These are phyloP conservation scores for Botrytis galanthina DNA, from an alignment of 2,329 filamentous ascomycete species.

Conservation along the genomic window DNA sequence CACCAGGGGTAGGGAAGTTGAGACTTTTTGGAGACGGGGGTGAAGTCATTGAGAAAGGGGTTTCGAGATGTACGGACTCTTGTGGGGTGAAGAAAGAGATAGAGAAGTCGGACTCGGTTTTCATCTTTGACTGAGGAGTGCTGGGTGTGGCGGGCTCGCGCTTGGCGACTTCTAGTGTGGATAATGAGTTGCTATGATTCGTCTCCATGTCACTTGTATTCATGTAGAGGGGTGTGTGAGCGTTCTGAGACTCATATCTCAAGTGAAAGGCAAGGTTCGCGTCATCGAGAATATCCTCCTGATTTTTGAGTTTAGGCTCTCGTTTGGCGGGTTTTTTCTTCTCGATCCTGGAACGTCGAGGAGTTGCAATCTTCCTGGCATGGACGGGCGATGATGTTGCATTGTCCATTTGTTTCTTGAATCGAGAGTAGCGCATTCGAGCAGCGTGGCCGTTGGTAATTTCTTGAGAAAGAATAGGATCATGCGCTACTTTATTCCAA, in stretches of 20 bases:
- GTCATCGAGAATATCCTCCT: background rate
- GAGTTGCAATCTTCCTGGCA: constrained; percentile 22
- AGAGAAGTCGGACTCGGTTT: constrained; percentile 8
- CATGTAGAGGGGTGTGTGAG: background rate
- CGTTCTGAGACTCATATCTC: background rate
- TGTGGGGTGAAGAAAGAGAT: background rate
- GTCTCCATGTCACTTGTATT: background rate
- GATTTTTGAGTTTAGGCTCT: constrained; percentile 11
- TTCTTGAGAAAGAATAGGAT: constrained; percentile 41
- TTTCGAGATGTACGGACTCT: background rate
- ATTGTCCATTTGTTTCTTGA: constrained; percentile 52
- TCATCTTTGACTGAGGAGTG: background rate
- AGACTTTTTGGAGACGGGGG: background rate
- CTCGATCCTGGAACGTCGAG: constrained; percentile 29
- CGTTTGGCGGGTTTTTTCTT: constrained; percentile 22
- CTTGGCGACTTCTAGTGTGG: background rate
- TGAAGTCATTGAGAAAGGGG: background rate
- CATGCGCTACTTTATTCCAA: constrained; percentile 50
- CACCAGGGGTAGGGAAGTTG: background rate
- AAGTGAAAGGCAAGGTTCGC: background rate
- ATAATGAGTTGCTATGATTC: background rate
- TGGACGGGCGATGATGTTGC: constrained; percentile 27
- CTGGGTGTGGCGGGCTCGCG: background rate
- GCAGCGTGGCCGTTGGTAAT: constrained; percentile 57
- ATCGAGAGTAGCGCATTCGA: constrained; percentile 55